Evolutionary conservation across 2,329 filamentous ascomycete species (phyloP), one percentile per base, ranked within the genome.

Genomic region (Paracamarosporium sp.): DNA sequence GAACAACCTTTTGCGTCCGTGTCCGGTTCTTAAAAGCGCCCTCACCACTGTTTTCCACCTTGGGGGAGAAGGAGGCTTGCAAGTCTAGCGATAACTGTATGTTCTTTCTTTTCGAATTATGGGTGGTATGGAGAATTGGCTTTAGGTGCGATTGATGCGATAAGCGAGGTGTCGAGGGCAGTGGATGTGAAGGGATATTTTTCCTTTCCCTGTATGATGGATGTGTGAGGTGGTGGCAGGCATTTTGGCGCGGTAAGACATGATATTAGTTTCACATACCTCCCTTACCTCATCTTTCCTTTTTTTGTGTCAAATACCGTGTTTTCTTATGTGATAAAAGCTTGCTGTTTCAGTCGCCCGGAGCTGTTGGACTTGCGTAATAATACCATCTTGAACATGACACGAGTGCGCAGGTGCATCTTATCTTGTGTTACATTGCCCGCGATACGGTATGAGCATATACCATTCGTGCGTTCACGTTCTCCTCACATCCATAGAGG

Each of bases 11-110:
- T 48, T 48, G 45, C 28, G 30, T 48, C 36, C 54, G 31, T 64
- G 55, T 51, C 59, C 53, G 47, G 59, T 54, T 63, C 50, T 56
- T 24, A 69, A 63, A 69, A 68, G 64, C 65, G 59, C 52, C 51
- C 46, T 54, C 46, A 57, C 54, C 44, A 60, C 47, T 44, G 51
- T 59, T 60, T 44, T 50, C 48, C 48, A 55, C 53, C 53, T 13
- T 28, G 13, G 30, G 33, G 40, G 38, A 56, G 43, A 60, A 55
- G 36, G 48, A 35, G 55, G 44, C 27, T 51, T 20, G 43, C 46
- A 59, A 50, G 48, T 60, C 61, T 41, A 57, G 61, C 63, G 48
- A 24, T 33, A 55, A 13, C 53, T 64, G 56, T 65, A 66, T 63
- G 61, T 65, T 67, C 52, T 62, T 55, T 43, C n/a, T 27, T 50